These are phyloP conservation scores for Mortierella claussenii DNA, from an alignment of 192 early-diverging fungal species.

Conservation along the genomic window DNA sequence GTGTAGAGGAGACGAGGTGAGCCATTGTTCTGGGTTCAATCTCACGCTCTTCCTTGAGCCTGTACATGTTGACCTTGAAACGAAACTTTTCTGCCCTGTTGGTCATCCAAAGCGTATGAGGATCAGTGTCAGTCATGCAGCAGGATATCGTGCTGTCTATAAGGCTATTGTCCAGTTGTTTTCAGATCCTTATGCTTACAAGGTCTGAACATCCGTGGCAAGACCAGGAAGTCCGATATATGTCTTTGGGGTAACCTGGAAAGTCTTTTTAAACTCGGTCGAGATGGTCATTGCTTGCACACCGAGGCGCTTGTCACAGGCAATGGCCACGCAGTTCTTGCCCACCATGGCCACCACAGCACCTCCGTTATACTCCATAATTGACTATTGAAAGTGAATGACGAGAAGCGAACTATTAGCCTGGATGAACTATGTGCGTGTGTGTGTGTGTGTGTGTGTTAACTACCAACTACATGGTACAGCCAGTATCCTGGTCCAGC, in stretches of 20 bases:
- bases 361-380: slow-evolving; percentile 96
- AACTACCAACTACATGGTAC: too few relatives aligned
- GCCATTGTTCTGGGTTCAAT: slow-evolving; percentile 95
- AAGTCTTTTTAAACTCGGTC: slow-evolving; percentile 96
- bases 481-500: too few relatives aligned
- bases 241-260: slow-evolving; percentile 83
- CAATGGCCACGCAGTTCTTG: slow-evolving; percentile 99
- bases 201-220: slow-evolving; percentile 95
- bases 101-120: too few relatives aligned
- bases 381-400: slow-evolving; percentile 60
- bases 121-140: too few relatives aligned
- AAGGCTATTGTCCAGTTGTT: too few relatives aligned
- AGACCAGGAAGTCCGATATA: slow-evolving; percentile 94
- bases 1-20: slow-evolving; percentile 92
- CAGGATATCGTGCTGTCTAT: too few relatives aligned
- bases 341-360: slow-evolving; percentile 97
- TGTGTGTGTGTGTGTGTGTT: not conserved
- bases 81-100: slow-evolving; percentile 86
- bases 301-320: slow-evolving; percentile 93
- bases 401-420: not conserved
- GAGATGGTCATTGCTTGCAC: slow-evolving; percentile 93
- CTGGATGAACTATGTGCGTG: not conserved
- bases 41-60: slow-evolving; percentile 92
- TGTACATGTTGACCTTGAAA: slow-evolving; percentile 97
- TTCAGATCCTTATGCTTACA: slow-evolving; percentile 67